Percentiles rank a stretch among this genome's conserved stretches.
These are phyloP conservation scores for Phialemonium atrogriseum DNA, from an alignment of 2,329 filamentous ascomycete species.

Conservation along the genomic window DNA sequence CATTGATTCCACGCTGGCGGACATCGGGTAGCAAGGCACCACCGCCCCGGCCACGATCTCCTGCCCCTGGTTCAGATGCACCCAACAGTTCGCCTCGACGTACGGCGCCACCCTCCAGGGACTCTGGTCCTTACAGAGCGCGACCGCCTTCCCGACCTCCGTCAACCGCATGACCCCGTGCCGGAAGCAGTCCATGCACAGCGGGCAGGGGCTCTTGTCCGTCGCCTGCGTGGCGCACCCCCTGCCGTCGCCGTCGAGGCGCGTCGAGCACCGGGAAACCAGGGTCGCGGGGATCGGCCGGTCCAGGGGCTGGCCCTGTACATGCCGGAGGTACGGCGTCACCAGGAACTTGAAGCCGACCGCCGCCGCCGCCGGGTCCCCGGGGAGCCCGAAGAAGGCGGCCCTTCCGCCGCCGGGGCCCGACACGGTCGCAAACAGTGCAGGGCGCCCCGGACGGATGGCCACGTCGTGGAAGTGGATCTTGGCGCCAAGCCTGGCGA, in stretches of 20 bases:
- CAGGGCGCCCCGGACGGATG: slow-evolving; percentile 21
- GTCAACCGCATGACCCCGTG: too few relatives aligned
- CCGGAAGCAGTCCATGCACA: slow-evolving; percentile 5
- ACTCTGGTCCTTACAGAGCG: too few relatives aligned
- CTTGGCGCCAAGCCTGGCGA: slow-evolving; percentile 13
- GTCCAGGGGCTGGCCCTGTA: slow-evolving; percentile 9
- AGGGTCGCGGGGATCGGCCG: slow-evolving; percentile 4
- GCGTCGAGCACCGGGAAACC: too few relatives aligned
- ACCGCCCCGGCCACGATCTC: too few relatives aligned
- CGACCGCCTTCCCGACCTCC: too few relatives aligned
- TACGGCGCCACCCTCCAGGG: too few relatives aligned
- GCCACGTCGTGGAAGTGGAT: slow-evolving; percentile 18
- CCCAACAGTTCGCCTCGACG: too few relatives aligned
- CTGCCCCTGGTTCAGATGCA: too few relatives aligned
- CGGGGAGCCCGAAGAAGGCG: slow-evolving; percentile 19
- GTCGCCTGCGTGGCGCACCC: not conserved
- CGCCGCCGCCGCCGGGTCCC: slow-evolving; percentile 18
- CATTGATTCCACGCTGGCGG: too few relatives aligned
- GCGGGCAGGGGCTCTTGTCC: too few relatives aligned
- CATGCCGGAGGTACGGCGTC: slow-evolving; percentile 13
- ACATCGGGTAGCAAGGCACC: too few relatives aligned
- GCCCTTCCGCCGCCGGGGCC: slow-evolving; percentile 1
- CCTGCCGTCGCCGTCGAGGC: too few relatives aligned
- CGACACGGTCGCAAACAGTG: slow-evolving; percentile 17
- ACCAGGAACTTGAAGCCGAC: slow-evolving; percentile 20